A percentile compares a stretch with the other conserved stretches of the same genome.
These are phyloP conservation scores for Penicillium sp. DNA, from an alignment of 2,329 filamentous ascomycete species.

Conservation along the genomic window DNA sequence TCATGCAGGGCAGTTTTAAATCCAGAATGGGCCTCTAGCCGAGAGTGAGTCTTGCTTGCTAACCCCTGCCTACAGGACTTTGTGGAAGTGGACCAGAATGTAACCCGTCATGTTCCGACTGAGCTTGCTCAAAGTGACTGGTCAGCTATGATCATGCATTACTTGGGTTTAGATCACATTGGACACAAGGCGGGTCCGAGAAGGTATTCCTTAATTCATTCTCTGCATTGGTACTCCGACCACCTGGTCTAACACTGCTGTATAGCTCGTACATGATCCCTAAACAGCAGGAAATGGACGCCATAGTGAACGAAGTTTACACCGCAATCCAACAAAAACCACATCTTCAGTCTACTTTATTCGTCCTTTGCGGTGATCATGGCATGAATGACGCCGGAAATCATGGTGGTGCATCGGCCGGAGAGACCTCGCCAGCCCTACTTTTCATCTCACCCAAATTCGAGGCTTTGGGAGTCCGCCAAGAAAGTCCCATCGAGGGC, in stretches of 20 bases:
- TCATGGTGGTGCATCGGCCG: conserved; percentile 89
- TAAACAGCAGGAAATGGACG: conserved; percentile 94
- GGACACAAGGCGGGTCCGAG: conserved; percentile 92
- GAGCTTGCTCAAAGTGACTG: conserved; percentile 81
- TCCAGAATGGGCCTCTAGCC: not conserved
- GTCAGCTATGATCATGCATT: conserved; percentile 93
- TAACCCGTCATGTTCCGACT: conserved; percentile 81
- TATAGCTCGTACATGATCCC: conserved; percentile 82
- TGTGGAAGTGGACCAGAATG: conserved; percentile 95
- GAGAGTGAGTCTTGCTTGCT: conserved; percentile 18
- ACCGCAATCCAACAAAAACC: conserved; percentile 69
- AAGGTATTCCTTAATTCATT: conserved; percentile 56
- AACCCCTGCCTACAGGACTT: conserved; percentile 69
- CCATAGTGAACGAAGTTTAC: conserved; percentile 75
- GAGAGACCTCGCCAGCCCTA: conserved; percentile 90
- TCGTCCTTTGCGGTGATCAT: conserved; percentile 90
- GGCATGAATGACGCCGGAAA: conserved; percentile 99
- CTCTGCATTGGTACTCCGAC: not conserved
- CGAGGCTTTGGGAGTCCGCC: conserved; percentile 55
- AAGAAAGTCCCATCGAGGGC: conserved; percentile 60
- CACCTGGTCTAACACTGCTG: conserved; percentile 22
- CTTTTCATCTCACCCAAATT: conserved; percentile 89
- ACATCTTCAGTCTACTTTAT: conserved; percentile 75
- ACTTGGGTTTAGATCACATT: conserved; percentile 94
- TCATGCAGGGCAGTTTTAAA: not conserved